Conservation (phyloP, 768 basidiomycete species). For the Podaxis sp. region DNA sequence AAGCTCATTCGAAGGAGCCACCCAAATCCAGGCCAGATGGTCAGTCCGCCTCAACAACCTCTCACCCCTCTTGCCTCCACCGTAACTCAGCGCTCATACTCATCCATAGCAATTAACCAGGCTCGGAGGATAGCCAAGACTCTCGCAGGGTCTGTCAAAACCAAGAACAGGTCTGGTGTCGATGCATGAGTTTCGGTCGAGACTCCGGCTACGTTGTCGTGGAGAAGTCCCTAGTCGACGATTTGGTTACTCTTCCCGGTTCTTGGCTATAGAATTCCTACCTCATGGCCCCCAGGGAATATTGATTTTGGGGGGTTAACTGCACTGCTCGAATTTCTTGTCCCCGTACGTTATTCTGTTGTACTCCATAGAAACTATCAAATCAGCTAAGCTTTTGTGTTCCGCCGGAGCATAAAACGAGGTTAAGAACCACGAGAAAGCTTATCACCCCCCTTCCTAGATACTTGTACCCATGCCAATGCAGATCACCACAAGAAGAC, state of each 20-base stretch:
- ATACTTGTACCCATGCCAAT: not conserved
- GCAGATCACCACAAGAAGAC: not conserved
- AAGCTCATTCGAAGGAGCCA: not conserved
- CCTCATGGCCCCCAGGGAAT: not conserved
- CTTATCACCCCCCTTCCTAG: not conserved
- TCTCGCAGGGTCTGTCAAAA: not conserved
- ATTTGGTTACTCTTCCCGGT: not conserved
- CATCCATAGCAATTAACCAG: conserved; percentile 4
- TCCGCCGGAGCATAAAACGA: not conserved
- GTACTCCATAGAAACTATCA: not conserved
- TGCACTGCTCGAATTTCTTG: not conserved
- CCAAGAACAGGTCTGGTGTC: not conserved
- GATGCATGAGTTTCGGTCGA: not conserved
- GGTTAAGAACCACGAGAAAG: too few relatives aligned
- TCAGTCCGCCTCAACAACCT: not conserved
- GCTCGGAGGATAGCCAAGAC: not conserved
- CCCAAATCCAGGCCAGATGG: not conserved
- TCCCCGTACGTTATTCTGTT: not conserved
- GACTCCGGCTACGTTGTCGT: not conserved
- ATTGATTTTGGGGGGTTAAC: not conserved
- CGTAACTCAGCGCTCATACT: not conserved
- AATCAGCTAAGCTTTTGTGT: not conserved
- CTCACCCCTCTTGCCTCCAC: not conserved
- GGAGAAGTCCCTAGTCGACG: not conserved
- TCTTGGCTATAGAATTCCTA: not conserved